Evolutionary conservation across 2,329 filamentous ascomycete genomes (phyloP).

Genomic region (Aspergillus sp.): DNA sequence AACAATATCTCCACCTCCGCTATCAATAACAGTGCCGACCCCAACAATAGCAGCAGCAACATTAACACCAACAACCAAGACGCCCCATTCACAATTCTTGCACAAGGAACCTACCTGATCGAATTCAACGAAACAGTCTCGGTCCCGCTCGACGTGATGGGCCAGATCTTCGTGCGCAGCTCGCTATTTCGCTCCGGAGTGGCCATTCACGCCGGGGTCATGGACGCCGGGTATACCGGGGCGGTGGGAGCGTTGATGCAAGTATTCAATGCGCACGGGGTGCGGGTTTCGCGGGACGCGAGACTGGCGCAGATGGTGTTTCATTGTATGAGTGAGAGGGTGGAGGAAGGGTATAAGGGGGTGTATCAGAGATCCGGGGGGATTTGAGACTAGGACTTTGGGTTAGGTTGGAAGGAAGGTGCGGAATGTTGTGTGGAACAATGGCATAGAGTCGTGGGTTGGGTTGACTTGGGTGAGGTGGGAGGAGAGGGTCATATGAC

Average conservation of each 20-base stretch:
- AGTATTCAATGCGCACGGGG: conserved; percentile 35
- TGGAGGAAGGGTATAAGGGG: conserved; percentile 35
- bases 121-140: conserved; percentile 42
- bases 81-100: not conserved
- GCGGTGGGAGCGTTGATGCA: conserved; percentile 41
- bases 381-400: not conserved
- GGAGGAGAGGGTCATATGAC: too few species aligned
- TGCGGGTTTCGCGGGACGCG: conserved; percentile 34
- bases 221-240: conserved; percentile 46
- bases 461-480: too few species aligned
- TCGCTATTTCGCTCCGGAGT: conserved; percentile 45
- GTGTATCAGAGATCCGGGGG: conserved; percentile 31
- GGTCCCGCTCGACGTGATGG: conserved; percentile 43
- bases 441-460: too few species aligned
- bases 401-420: not conserved
- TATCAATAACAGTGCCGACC: not conserved
- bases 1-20: too few species aligned
- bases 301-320: conserved; percentile 45
- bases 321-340: conserved; percentile 35
- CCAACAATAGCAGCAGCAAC: too few species aligned
- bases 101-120: conserved; percentile 33
- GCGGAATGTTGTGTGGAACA: too few species aligned
- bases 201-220: conserved; percentile 38
- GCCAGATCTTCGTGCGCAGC: conserved; percentile 36
- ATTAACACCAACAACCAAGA: not conserved